These are phyloP conservation scores for Thyridium curvatum DNA, from an alignment of 2,329 filamentous ascomycete species.

Conservation along the genomic window DNA sequence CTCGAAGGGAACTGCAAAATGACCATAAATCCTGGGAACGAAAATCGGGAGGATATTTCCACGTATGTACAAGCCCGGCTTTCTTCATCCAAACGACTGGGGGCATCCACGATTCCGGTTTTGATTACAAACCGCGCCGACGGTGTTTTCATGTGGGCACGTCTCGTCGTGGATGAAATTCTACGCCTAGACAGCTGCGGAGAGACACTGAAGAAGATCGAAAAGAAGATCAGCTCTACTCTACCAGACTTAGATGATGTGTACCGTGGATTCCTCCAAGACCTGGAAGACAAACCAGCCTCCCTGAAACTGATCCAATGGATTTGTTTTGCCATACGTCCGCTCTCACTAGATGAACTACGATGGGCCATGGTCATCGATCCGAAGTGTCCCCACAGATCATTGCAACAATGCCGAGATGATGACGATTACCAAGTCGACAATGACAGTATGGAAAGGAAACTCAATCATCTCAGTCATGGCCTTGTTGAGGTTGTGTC, in stretches of 20 bases:
- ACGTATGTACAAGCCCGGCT: conserved; percentile 18
- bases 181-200: conserved; percentile 9
- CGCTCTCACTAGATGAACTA: conserved; percentile 18
- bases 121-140: conserved; percentile 16
- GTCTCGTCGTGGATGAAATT: conserved; percentile 16
- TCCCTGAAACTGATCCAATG: conserved; percentile 22
- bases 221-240: conserved; percentile 8
- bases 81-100: background rate
- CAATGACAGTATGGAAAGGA: conserved; percentile 12
- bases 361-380: conserved; percentile 23
- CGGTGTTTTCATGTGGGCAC: conserved; percentile 29
- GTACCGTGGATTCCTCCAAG: conserved; percentile 14
- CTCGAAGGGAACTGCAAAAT: conserved; percentile 10
- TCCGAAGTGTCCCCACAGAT: too few relatives aligned
- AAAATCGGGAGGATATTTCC: conserved; percentile 23
- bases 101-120: background rate
- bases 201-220: conserved; percentile 8
- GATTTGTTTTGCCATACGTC: conserved; percentile 21
- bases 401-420: conserved; percentile 4
- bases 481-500: conserved; percentile 22
- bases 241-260: conserved; percentile 16
- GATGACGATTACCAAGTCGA: conserved; percentile 13
- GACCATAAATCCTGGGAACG: conserved; percentile 19
- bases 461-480: conserved; percentile 15
- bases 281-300: conserved; percentile 7